Evolutionary conservation across 2,329 filamentous ascomycete genomes (phyloP), one percentile per base, ranked within the genome.

Genomic region (Penicillium sp.): DNA sequence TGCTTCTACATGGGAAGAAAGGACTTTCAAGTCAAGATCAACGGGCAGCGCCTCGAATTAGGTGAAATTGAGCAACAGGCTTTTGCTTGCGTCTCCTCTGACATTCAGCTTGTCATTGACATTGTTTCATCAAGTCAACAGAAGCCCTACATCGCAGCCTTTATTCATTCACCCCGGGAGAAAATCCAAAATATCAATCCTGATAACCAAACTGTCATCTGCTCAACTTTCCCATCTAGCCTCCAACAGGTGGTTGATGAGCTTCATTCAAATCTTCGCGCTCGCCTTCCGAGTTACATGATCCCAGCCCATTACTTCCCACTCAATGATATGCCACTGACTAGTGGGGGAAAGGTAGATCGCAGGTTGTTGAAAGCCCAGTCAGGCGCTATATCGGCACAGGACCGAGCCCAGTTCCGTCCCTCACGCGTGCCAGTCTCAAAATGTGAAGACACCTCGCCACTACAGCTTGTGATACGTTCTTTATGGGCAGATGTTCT

Each of bases 11-110:
- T 55, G 1, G 52, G 52, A 2, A 41, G 52, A 2, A 39, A 40
- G 19, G 45, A 47, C 30, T 4, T 10, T 2, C 45, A 47, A 8
- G 35, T 47, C 10, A 47, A 47, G n/a, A 11, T 47, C 9, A 18
- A 18, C 10, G 45, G 45, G 2, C 45, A 40, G 13, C 45, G 45
- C 3, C 6, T 53, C 2, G 51, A 53, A 4, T 32, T 53, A 2
- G 39, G 26, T 4, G 51, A 53, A n/a, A 38, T 53, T 4, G 51
- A 53, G 29, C 36, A 53, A 5, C 34, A 36, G n/a, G 34, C n/a
- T 13, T 14, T 11, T 5, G 9, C 32, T 14, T 13, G n/a, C 13
- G 14, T 36, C 14, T 16, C n/a, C 6, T 3, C n/a, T 4, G n/a
- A 16, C 6, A 7, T 5, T 7, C 14, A 18, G 14, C 14, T 7